Conservation (phyloP, 2,329 filamentous ascomycete species). For the Macrophomina pseudophaseolina region DNA sequence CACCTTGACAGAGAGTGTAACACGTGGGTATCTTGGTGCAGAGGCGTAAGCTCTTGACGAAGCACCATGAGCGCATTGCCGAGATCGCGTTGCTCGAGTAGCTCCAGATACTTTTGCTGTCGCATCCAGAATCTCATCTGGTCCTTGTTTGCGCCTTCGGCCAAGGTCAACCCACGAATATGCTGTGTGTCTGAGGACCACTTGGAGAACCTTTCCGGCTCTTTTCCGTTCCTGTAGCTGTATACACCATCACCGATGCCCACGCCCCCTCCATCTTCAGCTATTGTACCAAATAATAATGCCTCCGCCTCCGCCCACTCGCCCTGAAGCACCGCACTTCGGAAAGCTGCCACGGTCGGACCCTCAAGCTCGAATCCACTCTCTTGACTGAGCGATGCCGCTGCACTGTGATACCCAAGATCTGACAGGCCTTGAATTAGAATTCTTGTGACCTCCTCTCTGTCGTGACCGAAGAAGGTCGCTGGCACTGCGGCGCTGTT, state of each 20-base stretch:
- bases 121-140: constrained; percentile 87
- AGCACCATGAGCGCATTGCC: constrained; percentile 79
- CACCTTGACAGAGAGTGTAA: constrained; percentile 81
- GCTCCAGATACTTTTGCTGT: constrained; percentile 93
- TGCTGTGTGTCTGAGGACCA: constrained; percentile 41
- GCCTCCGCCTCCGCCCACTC: constrained; percentile 85
- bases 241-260: constrained; percentile 37
- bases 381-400: constrained; percentile 74
- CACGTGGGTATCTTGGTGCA: constrained; percentile 77
- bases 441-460: constrained; percentile 91
- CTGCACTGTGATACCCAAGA: constrained; percentile 82
- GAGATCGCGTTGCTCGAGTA: constrained; percentile 78
- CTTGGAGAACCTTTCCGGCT: constrained; percentile 37
- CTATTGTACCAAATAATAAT: constrained; percentile 66
- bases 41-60: constrained; percentile 82
- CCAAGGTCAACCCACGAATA: constrained; percentile 69
- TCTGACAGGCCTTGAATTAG: constrained; percentile 90
- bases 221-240: constrained; percentile 38
- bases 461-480: constrained; percentile 81
- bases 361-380: constrained; percentile 90
- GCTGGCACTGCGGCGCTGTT: constrained; percentile 40
- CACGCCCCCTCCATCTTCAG: constrained; percentile 53
- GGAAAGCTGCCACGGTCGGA: constrained; percentile 82
- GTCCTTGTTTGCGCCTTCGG: constrained; percentile 74
- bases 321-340: constrained; percentile 78